Evolutionary conservation across 2,329 filamentous ascomycete species (phyloP), one percentile per base, ranked within the genome.

Genomic region (Exutisphaerella laricina): DNA sequence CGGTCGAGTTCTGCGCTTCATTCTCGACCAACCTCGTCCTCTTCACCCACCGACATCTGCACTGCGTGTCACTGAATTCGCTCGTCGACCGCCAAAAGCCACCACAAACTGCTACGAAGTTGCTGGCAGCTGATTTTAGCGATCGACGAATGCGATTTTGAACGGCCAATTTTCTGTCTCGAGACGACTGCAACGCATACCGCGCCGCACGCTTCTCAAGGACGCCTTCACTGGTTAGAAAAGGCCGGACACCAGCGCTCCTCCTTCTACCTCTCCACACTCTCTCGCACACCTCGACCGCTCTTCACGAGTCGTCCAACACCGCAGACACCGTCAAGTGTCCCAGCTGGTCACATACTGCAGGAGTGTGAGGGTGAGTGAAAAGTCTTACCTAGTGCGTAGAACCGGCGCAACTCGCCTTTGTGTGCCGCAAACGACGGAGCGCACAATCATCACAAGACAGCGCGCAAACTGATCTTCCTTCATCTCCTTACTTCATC

Each of bases 151-250:
- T 62, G 60, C 44, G 28, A 43, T 51, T 42, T 41, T n/a, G n/a
- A n/a, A 50, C 54, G 56, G 53, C 53, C 56, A 39, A 43, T 44
- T 43, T 49, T 58, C 56, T 58, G 52, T n/a, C 23, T 7, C 51
- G 58, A 62, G 57, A 57, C 43, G n/a, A 33, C 45, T 48, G 45
- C 40, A 39, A 45, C 45, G n/a, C 40, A 48, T 32, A 44, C 42
- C 36, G 37, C 43, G 43, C 37, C 34, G 22, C 45, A 40, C 23
- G 23, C 42, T 30, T n/a, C 41, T 68, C 63, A 59, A 71, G 71
- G 78, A 81, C 72, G 70, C 78, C 78, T 81, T 81, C 57, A 78
- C 71, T 81, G 77, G 78, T 79, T 71, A 39, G 46, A 41, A 23
- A n/a, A 13, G 43, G 38, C 42, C 50, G 57, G 57, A 52, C 55